Evolutionary conservation across 179 eudicot genomes (phyloP).

Genomic region (Silene vulgaris): DNA sequence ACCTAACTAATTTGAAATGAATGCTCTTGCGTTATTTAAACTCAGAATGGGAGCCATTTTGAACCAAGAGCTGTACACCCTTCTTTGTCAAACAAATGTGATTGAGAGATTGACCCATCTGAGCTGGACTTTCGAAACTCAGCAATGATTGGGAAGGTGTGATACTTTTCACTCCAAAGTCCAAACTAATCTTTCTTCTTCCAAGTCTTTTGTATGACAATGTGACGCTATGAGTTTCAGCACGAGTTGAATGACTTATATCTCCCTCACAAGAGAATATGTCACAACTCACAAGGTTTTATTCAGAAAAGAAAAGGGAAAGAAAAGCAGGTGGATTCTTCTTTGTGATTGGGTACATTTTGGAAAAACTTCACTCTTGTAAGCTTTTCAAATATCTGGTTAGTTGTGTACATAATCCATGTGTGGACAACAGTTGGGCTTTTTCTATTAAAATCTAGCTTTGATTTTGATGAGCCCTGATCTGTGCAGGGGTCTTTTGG

Average conservation of each 20-base stretch:
- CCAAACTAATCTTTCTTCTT: background rate
- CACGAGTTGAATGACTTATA: too few relatives aligned
- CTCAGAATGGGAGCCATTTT: constrained; percentile 95
- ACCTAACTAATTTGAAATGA: too few relatives aligned
- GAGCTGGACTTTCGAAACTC: constrained; percentile 88
- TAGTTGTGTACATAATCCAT: background rate
- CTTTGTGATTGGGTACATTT: background rate
- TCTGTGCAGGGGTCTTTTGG: constrained; percentile 85
- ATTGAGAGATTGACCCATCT: constrained; percentile 95
- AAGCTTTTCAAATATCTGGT: background rate
- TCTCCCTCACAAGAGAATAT: too few relatives aligned
- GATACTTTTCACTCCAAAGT: constrained; percentile 16
- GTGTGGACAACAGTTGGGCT: background rate
- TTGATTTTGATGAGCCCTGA: constrained; percentile 16
- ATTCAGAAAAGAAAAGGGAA: background rate
- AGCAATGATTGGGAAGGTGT: constrained; percentile 75
- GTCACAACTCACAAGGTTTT: background rate
- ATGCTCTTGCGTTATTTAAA: too few relatives aligned
- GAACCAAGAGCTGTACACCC: constrained; percentile 92
- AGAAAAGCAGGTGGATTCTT: background rate
- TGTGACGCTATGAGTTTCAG: background rate
- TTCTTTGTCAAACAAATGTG: constrained; percentile 88
- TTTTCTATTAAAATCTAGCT: background rate
- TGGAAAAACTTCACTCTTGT: too few relatives aligned
- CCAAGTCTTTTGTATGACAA: background rate